Evolutionary conservation across 1,284 basidiomycete genomes (phyloP).

Genomic region (Tremellales sp.): DNA sequence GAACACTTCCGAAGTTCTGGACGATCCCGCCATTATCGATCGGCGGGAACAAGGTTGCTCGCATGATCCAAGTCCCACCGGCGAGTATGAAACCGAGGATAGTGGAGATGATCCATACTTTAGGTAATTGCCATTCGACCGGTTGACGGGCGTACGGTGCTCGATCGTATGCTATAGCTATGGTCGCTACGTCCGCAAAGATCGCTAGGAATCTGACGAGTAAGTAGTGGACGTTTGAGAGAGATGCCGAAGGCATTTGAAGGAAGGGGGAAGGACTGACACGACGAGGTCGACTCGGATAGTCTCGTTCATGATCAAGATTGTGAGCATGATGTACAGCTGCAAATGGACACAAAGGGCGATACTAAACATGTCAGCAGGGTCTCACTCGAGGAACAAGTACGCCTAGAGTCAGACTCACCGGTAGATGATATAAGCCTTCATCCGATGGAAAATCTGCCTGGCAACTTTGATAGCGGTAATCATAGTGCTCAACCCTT

Average conservation of each 20-base stretch:
- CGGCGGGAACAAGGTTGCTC: constrained; percentile 56
- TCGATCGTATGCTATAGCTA: constrained; percentile 53
- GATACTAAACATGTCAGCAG: constrained; percentile 46
- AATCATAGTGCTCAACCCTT: constrained; percentile 53
- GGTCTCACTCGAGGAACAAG: neutral
- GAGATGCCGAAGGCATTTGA: neutral
- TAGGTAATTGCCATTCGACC: constrained; percentile 59
- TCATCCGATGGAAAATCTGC: constrained; percentile 60
- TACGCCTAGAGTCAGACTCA: too few relatives aligned
- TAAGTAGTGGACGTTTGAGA: neutral
- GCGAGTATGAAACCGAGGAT: constrained; percentile 51
- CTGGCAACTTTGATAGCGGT: constrained; percentile 58
- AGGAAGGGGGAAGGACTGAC: constrained; percentile 11
- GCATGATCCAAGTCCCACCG: constrained; percentile 55
- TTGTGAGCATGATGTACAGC: constrained; percentile 54
- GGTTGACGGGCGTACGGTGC: constrained; percentile 54
- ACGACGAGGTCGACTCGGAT: constrained; percentile 58
- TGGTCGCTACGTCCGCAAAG: constrained; percentile 55
- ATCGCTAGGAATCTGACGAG: constrained; percentile 52
- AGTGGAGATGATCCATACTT: constrained; percentile 57
- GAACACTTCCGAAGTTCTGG: constrained; percentile 54
- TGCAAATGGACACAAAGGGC: constrained; percentile 58
- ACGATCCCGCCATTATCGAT: constrained; percentile 53
- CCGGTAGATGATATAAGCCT: constrained; percentile 52
- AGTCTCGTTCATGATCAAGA: constrained; percentile 55